Base-by-base conservation (phyloP, 2,329 filamentous ascomycete genomes). In the Nothophoma quercina region DNA sequence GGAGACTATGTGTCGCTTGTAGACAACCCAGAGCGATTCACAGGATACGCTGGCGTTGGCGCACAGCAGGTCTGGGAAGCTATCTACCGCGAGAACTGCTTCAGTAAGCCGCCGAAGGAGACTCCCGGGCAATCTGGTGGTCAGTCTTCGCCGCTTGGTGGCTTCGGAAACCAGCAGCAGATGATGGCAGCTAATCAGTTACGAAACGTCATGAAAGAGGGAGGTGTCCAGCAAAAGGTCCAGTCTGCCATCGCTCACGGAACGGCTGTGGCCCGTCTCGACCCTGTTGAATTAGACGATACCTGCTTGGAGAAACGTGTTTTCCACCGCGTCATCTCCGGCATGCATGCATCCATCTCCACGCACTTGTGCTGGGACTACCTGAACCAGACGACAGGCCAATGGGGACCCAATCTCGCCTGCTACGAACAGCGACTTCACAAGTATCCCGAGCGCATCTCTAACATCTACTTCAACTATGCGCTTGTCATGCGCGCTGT, bases 401-500 rank as follows among this genome's bases (percentile, higher is more conserved):
- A 91, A 75, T 99, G 95, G 95, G 86, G 88, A 41, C 93, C 92
- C 19, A 99, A 99, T 68, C 75, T 96, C 46, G 81, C 87, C 58
- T 99, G 95, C 81, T 99, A 96, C 81, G 86, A 90, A 70, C 79
- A 87, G 26, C 87, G 95, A n/a, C 83, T 99, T 13, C 90, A 96
- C 74, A 81, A 83, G 18, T 86, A 90, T 71, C 91, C 93, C 0
- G 95, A 99, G 63, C 89, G 93, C 55, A 90, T 99, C 69, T 95
- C 93, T 63, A 99, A 99, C 75, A 83, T 99, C 41, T 99, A 99
- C 80, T 99, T 99, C 81, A 98, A 99, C 83, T 99, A 96, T 70
- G 95, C 95, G 0, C 83, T 99, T n/a, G 83, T 99, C 32, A 89
- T 93, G 21, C 89, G 95, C 41, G 95, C 95, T 10, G 85, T 98